Base-by-base conservation (phyloP, 768 basidiomycete genomes). In the Coprinopsis marcescibilis region DNA sequence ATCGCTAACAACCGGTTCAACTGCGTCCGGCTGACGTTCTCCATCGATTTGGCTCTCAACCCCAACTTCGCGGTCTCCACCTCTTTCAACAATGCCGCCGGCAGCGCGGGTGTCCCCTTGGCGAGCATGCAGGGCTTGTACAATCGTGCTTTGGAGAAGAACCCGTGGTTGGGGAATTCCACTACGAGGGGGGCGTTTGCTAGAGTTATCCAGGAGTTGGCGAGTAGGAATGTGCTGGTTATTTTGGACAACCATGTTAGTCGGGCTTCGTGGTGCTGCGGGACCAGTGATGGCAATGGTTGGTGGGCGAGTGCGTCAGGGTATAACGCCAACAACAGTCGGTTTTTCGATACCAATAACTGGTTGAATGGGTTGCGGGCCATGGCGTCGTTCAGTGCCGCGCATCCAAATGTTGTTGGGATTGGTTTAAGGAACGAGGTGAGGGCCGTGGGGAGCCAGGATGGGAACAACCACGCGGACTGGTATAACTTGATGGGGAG, bases 371-470 rank as follows among this genome's bases (percentile, higher is more conserved):
- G 56, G 2, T 45, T 57, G 12, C 42, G 43, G 11, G 42, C 23
- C 35, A 57, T 57, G 46, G 56, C 56, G 6, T 37, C 43, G 12
- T 53, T 53, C 30, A 43, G 53, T 8, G 43, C 43, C 8, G 32
- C 41, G 21, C 52, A 57, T 33, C 49, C 51, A 4, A 51, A 48
- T 26, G 56, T 57, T 27, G 43, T 57, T 5, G 56, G 49, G 24
- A 55, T 57, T 55, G 58, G 38, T 23, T 13, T 49, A 57, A 60
- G 33, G 2, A 56, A 56, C 37, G 55, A 56, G 37, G 49, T 56
- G 4, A 43, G 55, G 2, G 49, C 55, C 13, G 48, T 51, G n/a
- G 27, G 45, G 3, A 27, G 43, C 10, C 55, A 56, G 26, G 52
- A 52, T 19, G 35, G 46, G 27, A 53, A 52, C 35, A 50, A 51